Conservation (phyloP, 2,329 filamentous ascomycete genomes). For the Penicillium sp. region DNA sequence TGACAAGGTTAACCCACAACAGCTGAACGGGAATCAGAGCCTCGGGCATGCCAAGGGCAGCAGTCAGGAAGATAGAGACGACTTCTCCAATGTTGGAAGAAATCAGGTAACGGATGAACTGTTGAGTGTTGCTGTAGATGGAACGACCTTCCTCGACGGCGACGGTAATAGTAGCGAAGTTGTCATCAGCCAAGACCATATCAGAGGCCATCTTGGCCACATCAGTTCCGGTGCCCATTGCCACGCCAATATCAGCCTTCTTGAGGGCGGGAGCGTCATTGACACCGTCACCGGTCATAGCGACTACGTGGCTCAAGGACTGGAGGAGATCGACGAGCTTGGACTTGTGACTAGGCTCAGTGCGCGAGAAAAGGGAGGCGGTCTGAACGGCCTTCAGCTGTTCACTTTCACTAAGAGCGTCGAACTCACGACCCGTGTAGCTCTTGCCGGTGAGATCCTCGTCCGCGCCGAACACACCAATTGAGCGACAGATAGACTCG, state of each 20-base stretch:
- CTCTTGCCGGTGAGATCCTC: conserved; percentile 90
- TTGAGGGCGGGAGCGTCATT: conserved; percentile 97
- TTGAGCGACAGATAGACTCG: conserved; percentile 95
- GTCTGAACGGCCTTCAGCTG: conserved; percentile 79
- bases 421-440: conserved; percentile 92
- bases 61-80: conserved; percentile 97
- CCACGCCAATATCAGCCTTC: conserved; percentile 97
- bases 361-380: conserved; percentile 91
- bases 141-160: conserved; percentile 96
- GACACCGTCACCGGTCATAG: conserved; percentile 98
- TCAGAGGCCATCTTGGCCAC: conserved; percentile 95
- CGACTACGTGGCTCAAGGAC: conserved; percentile 87
- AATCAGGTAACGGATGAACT: conserved; percentile 98
- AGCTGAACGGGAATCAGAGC: conserved; percentile 95
- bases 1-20: conserved; percentile 98
- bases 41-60: conserved; percentile 94
- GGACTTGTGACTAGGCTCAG: conserved; percentile 95
- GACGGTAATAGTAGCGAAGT: conserved; percentile 95
- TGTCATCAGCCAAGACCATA: conserved; percentile 98
- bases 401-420: conserved; percentile 72
- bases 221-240: conserved; percentile 97
- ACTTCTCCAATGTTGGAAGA: conserved; percentile 99
- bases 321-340: conserved; percentile 95
- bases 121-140: conserved; percentile 99
- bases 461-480: conserved; percentile 79